Evolutionary conservation across 2,329 filamentous ascomycete species (phyloP).

Genomic region (Aaosphaeria pasadenensis): DNA sequence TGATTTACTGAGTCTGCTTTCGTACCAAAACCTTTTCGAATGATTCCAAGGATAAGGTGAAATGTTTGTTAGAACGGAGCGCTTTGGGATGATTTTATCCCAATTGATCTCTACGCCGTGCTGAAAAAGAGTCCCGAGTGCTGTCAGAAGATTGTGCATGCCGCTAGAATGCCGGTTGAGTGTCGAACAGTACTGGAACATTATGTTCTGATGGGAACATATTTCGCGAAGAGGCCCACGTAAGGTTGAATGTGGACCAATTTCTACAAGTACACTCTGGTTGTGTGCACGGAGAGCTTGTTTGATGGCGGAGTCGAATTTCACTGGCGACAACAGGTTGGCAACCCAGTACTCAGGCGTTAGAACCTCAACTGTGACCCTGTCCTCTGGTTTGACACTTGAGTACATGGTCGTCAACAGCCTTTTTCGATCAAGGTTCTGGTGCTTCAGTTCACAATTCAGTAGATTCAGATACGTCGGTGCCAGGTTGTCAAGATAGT

Average conservation of each 20-base stretch:
- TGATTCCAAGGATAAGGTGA: slow-evolving; percentile 15
- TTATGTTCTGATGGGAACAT: neutral
- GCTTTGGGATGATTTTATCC: neutral
- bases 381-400: slow-evolving; percentile 3
- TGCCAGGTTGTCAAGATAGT: slow-evolving; percentile 16
- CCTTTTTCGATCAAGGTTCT: neutral
- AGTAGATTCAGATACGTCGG: slow-evolving; percentile 12
- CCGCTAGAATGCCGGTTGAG: slow-evolving; percentile 1
- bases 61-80: slow-evolving; percentile 2
- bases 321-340: slow-evolving; percentile 6
- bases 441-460: neutral
- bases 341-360: slow-evolving; percentile 6
- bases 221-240: slow-evolving; percentile 21
- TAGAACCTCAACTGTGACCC: neutral
- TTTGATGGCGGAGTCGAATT: slow-evolving; percentile 2
- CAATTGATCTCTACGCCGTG: slow-evolving; percentile 4
- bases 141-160: slow-evolving; percentile 1
- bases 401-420: neutral
- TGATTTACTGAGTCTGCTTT: slow-evolving; percentile 6
- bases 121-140: slow-evolving; percentile 8
- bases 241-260: slow-evolving; percentile 38
- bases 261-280: slow-evolving; percentile 2
- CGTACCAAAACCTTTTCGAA: slow-evolving; percentile 12
- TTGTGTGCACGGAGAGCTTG: neutral
- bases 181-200: slow-evolving; percentile 3